phyloP scores from a whole-genome alignment of 257 asterid genomes.

The Prunella vulgaris region DNA sequence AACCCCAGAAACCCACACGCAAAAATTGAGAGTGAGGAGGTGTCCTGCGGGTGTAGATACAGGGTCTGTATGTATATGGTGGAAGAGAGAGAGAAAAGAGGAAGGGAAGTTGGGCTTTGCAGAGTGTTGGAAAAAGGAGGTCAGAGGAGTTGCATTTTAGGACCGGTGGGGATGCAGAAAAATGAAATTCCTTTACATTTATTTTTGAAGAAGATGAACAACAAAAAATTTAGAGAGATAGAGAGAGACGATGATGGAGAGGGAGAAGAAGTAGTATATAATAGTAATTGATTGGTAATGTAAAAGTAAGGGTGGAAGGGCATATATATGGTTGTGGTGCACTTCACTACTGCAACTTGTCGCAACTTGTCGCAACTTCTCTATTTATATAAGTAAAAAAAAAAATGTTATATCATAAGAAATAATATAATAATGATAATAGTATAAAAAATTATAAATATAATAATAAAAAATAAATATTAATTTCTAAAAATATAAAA shows the following conservation, averaged over 20 bases:
- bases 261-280: conserved; percentile 18
- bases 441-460: no score
- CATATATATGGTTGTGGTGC: conserved; percentile 18
- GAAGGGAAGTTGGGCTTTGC: conserved; percentile 11
- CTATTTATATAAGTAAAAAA: background rate
- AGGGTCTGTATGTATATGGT: conserved; percentile 13
- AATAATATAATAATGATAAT: no score
- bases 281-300: conserved; percentile 15
- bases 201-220: background rate
- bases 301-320: conserved; percentile 9
- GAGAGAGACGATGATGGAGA: background rate
- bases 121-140: conserved; percentile 18
- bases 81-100: conserved; percentile 14
- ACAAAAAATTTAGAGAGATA: background rate
- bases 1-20: conserved; percentile 5
- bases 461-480: no score
- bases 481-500: no score
- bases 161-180: conserved; percentile 23
- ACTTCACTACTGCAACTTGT: conserved; percentile 27
- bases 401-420: no score
- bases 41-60: conserved; percentile 6
- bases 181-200: background rate
- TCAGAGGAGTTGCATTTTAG: conserved; percentile 33
- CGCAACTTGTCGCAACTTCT: conserved; percentile 15
- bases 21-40: conserved; percentile 14